A percentile compares a stretch with the other conserved stretches of the same genome.
phyloP scores from a whole-genome alignment of 306 rosid genomes.

The Dryas alaskensis region DNA sequence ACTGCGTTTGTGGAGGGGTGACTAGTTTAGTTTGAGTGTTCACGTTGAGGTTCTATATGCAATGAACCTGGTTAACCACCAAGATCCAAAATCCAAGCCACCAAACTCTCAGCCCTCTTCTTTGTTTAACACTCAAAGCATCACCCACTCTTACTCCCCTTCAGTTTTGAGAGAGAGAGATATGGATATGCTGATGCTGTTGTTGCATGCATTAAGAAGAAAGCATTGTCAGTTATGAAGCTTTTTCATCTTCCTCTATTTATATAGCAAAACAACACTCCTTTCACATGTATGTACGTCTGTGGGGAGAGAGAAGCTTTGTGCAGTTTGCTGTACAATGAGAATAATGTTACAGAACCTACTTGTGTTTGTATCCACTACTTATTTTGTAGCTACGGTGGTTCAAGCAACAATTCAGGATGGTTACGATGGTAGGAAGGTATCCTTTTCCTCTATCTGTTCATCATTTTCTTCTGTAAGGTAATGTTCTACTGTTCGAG shows the following conservation, averaged over 20 bases:
- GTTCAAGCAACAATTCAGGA: constrained; percentile 42
- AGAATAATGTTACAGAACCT: constrained; percentile 18
- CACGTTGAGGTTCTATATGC: neutral
- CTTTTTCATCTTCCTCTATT: neutral
- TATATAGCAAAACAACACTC: neutral
- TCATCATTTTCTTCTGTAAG: neutral
- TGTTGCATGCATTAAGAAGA: no score
- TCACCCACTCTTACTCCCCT: constrained; percentile 9
- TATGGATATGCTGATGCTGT: neutral
- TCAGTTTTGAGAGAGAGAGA: constrained; percentile 13
- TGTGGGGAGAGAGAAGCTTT: neutral
- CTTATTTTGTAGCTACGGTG: constrained; percentile 10
- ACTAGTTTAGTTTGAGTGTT: neutral
- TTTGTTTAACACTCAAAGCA: constrained; percentile 23
- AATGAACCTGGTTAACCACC: neutral
- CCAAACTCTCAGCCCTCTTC: constrained; percentile 29
- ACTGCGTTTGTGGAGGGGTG: neutral
- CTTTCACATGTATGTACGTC: neutral
- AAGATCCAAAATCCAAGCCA: constrained; percentile 64
- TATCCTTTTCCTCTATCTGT: constrained; percentile 7
- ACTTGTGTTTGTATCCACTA: constrained; percentile 27
- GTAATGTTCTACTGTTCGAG: no score
- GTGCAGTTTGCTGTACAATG: constrained; percentile 9
- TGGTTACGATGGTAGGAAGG: constrained; percentile 62
- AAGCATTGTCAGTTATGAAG: neutral